Evolutionary conservation across 2,329 filamentous ascomycete genomes (phyloP), one percentile per base, ranked within the genome.

Genomic region (Sporothrix variecibatus): DNA sequence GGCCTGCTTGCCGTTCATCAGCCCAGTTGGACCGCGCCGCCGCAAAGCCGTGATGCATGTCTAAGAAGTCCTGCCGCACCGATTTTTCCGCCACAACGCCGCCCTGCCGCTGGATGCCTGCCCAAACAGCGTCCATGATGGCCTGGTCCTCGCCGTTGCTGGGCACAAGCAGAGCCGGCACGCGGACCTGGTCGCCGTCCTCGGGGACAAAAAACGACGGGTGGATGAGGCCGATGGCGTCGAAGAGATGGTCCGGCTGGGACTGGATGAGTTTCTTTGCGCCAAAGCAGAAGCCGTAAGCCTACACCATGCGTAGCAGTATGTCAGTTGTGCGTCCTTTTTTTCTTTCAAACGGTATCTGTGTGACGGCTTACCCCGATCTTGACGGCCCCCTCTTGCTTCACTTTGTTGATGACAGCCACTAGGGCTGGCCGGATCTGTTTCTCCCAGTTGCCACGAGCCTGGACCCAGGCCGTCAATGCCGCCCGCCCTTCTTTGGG

Each of bases 1-100:
- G 56, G 17, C n/a, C 58, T 2, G 71, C 71, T 15, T 38, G n/a
- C 3, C 56, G 71, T 4, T 34, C n/a, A 23, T 72, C 71, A 28
- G 71, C 71, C 70, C 71, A 72, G 58, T 72, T 65, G 56, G 71
- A 72, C 31, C 71, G 71, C 26, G 71, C 71, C 3, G 60, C 43
- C 1, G 60, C 71, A 20, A 68, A 68, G 56, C 71, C 71, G 60
- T 72, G 71, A 26, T 72, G 71, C 20, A 72, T 38, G 49, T 67
- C 71, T 1, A 68, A 11, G 46, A 67, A 68, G 31, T 67, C 46
- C 38, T 49, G 23, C 20, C 56, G 43, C 23, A 72, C 20, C 1
- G 71, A 72, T 9, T 72, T 64, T 20, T 65, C 46, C 26, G 71
- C 53, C 8, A 72, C 40, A 2, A 12, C 46, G 31, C 60, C 71